Conservation (phyloP, 75 land plant species). For the Pinus albicaulis region DNA sequence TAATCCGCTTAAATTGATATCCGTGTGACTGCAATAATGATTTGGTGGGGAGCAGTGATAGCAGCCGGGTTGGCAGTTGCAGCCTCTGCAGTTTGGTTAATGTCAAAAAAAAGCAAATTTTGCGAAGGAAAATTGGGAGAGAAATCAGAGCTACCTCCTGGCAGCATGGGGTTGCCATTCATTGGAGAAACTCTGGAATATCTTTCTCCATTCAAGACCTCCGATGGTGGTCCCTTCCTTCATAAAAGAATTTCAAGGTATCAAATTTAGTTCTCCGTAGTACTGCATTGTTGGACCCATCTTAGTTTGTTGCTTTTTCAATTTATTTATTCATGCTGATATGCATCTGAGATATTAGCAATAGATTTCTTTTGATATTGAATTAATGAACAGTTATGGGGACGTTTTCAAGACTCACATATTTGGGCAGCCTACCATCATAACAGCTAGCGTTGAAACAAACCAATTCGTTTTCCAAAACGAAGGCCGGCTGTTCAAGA, state of each 20-base stretch:
- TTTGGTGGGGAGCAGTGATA: not conserved
- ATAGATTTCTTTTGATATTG: not conserved
- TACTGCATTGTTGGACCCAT: not conserved
- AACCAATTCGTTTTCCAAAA: conserved; percentile 25
- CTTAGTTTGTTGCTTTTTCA: too few relatives aligned
- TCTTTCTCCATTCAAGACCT: conserved; percentile 7
- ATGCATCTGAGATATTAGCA: too few relatives aligned
- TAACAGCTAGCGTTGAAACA: conserved; percentile 14
- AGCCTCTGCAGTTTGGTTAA: not conserved
- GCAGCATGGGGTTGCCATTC: conserved; percentile 36
- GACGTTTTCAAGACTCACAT: conserved; percentile 23
- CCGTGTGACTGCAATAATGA: not conserved
- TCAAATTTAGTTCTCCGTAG: not conserved
- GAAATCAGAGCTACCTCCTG: conserved; percentile 21
- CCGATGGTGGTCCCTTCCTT: not conserved
- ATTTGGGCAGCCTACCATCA: conserved; percentile 27
- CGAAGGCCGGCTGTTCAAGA: conserved; percentile 10
- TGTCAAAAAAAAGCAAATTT: not conserved
- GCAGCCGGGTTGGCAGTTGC: not conserved
- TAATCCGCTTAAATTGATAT: not conserved
- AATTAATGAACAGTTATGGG: conserved; percentile 25
- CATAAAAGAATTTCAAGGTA: conserved; percentile 7
- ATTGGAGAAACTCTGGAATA: conserved; percentile 31
- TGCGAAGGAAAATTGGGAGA: not conserved
- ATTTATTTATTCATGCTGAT: too few relatives aligned